Base-by-base conservation (phyloP, 148 eudicot species). In the Vaccinium darrowii region DNA sequence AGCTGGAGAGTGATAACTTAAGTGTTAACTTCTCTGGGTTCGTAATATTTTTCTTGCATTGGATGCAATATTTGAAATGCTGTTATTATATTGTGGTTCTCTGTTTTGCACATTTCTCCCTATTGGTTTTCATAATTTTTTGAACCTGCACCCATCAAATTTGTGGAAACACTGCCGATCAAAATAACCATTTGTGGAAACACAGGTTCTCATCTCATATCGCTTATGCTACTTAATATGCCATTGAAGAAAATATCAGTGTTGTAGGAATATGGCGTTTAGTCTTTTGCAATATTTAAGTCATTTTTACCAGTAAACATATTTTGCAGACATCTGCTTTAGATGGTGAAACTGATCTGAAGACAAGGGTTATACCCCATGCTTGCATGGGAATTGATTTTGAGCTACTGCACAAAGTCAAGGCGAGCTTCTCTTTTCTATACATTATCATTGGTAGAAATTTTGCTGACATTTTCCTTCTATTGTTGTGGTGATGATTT, bases 291-390 rank as follows among this genome's bases (percentile, higher is more conserved):
- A 81, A 58, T 63, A 81, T 75, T 76, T 25, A 63, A 51, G 54
- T 76, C 7, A 12, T 69, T 27, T 67, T 69, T 79, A 52, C 67
- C 80, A 60, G 80, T 65, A 56, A 78, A 76, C 53, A 12, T 85
- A 71, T 67, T 80, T 79, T 90, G 87, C 91, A 97, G 99, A 97
- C 99, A 71, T 43, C 99, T 89, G 99, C 99, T 60, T 79, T 97
- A 86, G 99, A 97, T 89, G 99, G 99, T 76, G 99, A 97, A 89
- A 97, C 98, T 69, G 99, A 97, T 90, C 90, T 97, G 84, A 97
- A 95, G 91, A 95, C 96, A 85, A 89, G 99, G 88, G 87, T 91
- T 76, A 88, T 95, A 89, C 96, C 99, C 65, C 74, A 95, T 86
- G 93, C 98, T 84, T 97, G 98, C 90, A 91, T 91, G 92, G 99